Percentiles rank a stretch among this genome's conserved stretches.
Evolutionary conservation across 2,329 filamentous ascomycete genomes (phyloP).

Genomic region (Fusarium sp.): DNA sequence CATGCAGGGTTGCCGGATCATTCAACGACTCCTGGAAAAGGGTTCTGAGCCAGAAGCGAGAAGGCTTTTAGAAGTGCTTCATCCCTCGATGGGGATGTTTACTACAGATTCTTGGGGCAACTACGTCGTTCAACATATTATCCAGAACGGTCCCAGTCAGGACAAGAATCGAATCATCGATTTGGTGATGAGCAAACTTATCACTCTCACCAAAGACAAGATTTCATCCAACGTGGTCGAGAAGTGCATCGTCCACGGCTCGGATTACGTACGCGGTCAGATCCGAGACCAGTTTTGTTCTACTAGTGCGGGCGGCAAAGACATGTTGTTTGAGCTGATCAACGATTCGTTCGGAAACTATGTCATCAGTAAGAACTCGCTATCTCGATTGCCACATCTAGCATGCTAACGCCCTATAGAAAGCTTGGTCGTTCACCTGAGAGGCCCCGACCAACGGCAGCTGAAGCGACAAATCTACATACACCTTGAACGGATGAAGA

Average conservation of each 20-base stretch:
- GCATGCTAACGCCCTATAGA: constrained; percentile 63
- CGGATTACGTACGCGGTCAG: constrained; percentile 72
- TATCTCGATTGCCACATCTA: background rate
- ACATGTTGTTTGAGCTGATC: constrained; percentile 80
- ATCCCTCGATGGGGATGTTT: constrained; percentile 75
- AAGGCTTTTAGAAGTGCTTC: constrained; percentile 81
- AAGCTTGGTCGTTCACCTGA: constrained; percentile 75
- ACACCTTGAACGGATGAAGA: constrained; percentile 60
- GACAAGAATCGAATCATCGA: constrained; percentile 80
- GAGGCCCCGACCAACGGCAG: constrained; percentile 65
- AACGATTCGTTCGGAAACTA: constrained; percentile 96
- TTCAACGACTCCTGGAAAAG: constrained; percentile 90
- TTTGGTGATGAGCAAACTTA: constrained; percentile 76
- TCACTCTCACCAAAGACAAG: constrained; percentile 90
- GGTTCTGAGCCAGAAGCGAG: constrained; percentile 78
- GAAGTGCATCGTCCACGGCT: constrained; percentile 83
- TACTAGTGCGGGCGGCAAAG: constrained; percentile 71
- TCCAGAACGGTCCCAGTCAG: constrained; percentile 77
- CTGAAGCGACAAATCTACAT: constrained; percentile 72
- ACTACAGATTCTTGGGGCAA: constrained; percentile 93
- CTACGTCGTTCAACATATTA: constrained; percentile 94
- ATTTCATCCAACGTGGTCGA: constrained; percentile 98
- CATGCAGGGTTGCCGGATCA: constrained; percentile 89
- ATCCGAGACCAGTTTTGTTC: constrained; percentile 74
- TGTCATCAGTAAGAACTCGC: constrained; percentile 82